Conservation (phyloP, 768 basidiomycete genomes). For the Hygrocybe punicea region DNA sequence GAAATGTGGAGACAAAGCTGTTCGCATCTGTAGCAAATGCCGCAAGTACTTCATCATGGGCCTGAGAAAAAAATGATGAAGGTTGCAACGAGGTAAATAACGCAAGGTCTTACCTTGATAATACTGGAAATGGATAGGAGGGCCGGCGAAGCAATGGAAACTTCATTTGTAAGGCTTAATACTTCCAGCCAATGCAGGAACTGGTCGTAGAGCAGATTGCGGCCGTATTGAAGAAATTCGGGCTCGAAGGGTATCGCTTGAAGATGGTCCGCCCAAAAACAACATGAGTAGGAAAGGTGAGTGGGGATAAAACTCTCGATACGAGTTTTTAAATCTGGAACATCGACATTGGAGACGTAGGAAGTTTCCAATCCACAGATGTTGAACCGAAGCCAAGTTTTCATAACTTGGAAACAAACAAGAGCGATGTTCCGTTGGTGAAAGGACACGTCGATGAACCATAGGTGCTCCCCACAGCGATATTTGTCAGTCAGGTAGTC, state of each 20-base stretch:
- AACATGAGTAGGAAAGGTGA: slow-evolving; percentile 35
- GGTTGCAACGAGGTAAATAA: too few species aligned
- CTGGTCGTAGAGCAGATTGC: slow-evolving; percentile 18
- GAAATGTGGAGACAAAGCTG: slow-evolving; percentile 32
- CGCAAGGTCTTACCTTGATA: too few species aligned
- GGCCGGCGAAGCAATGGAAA: not conserved
- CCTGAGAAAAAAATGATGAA: not conserved
- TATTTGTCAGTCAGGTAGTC: too few species aligned
- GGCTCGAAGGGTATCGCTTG: not conserved
- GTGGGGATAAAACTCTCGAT: slow-evolving; percentile 27
- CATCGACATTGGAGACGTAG: slow-evolving; percentile 25
- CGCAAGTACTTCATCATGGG: not conserved
- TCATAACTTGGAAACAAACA: slow-evolving; percentile 34
- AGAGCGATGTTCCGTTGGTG: slow-evolving; percentile 20
- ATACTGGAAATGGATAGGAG: too few species aligned
- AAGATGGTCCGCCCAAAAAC: slow-evolving; percentile 36
- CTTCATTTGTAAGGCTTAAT: slow-evolving; percentile 20
- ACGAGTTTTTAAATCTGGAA: slow-evolving; percentile 15
- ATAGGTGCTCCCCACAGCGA: too few species aligned
- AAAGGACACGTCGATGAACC: too few species aligned
- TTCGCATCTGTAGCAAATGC: slow-evolving; percentile 22
- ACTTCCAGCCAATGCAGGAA: slow-evolving; percentile 42
- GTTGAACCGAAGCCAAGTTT: slow-evolving; percentile 34
- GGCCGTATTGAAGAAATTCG: slow-evolving; percentile 13
- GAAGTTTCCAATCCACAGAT: slow-evolving; percentile 39